phyloP scores from a whole-genome alignment of 2,329 filamentous ascomycete genomes.

The Alternaria triticimaculans region DNA sequence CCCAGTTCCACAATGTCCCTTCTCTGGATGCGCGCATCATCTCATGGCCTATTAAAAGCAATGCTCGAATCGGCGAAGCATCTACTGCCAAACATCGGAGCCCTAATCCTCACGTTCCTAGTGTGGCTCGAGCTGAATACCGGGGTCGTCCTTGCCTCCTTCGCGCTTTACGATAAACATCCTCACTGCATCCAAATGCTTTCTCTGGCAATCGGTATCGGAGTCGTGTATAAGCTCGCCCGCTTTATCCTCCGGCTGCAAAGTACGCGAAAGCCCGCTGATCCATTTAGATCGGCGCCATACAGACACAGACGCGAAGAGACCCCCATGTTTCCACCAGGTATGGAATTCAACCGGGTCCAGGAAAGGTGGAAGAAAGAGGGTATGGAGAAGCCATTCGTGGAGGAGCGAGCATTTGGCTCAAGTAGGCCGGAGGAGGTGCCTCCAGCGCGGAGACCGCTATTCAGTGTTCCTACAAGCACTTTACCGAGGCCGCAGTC shows the following conservation, averaged over 20 bases:
- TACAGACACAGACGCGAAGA: neutral
- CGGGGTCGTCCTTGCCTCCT: neutral
- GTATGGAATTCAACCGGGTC: slow-evolving; percentile 4
- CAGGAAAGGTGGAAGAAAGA: neutral
- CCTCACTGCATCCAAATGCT: neutral
- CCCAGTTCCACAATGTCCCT: neutral
- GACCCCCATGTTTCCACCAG: neutral
- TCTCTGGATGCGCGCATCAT: neutral
- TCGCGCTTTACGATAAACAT: neutral
- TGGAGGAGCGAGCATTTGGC: neutral
- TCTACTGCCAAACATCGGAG: neutral
- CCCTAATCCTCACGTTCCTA: neutral
- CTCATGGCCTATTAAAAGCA: neutral
- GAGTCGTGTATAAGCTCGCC: neutral
- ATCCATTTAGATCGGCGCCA: neutral
- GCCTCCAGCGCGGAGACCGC: neutral
- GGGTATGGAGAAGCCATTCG: neutral
- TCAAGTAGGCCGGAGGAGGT: neutral
- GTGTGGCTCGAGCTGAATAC: neutral
- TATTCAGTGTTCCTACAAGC: neutral
- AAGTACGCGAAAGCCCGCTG: neutral
- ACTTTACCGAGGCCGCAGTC: neutral
- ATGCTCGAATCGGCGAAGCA: neutral
- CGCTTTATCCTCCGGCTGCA: neutral
- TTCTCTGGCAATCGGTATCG: neutral